Evolutionary conservation across 495 filamentous ascomycete genomes (phyloP).

Genomic region (Tuber melanosporum): DNA sequence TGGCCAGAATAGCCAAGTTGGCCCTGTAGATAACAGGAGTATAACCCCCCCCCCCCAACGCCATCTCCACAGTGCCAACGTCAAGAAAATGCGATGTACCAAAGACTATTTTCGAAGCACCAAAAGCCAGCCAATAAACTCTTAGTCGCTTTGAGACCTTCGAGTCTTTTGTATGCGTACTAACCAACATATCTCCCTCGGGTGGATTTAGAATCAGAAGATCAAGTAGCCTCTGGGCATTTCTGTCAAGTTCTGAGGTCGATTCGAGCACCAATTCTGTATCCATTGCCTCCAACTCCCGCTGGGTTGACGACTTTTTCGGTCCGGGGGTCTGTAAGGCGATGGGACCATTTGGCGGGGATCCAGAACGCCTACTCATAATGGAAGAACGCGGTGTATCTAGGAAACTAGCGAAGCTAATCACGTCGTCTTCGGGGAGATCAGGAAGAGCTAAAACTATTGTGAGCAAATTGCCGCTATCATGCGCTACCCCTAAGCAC

Average conservation of each 20-base stretch:
- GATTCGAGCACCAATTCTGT: constrained; percentile 29
- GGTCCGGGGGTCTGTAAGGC: constrained; percentile 12
- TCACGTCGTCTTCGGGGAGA: background rate
- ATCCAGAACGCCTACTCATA: background rate
- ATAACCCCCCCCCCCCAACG: constrained; percentile 11
- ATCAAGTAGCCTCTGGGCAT: constrained; percentile 20
- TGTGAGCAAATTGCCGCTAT: background rate
- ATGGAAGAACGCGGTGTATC: background rate
- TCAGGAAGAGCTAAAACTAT: background rate
- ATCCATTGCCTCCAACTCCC: constrained; percentile 27
- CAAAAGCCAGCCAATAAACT: constrained; percentile 27
- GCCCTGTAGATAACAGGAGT: constrained; percentile 21
- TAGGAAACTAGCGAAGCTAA: background rate
- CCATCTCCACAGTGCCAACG: constrained; percentile 9
- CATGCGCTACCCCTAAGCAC: background rate
- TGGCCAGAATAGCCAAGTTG: constrained; percentile 28
- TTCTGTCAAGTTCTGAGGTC: constrained; percentile 20
- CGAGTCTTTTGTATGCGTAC: constrained; percentile 4
- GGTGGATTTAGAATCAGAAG: constrained; percentile 27
- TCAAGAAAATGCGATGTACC: constrained; percentile 17
- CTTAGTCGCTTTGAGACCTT: constrained; percentile 28
- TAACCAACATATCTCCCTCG: constrained; percentile 6
- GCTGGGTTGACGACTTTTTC: constrained; percentile 15
- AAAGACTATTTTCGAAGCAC: constrained; percentile 23
- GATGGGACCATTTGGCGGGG: background rate